These are phyloP conservation scores for Inga oerstediana DNA, from an alignment of 306 rosid genomes.

Conservation along the genomic window DNA sequence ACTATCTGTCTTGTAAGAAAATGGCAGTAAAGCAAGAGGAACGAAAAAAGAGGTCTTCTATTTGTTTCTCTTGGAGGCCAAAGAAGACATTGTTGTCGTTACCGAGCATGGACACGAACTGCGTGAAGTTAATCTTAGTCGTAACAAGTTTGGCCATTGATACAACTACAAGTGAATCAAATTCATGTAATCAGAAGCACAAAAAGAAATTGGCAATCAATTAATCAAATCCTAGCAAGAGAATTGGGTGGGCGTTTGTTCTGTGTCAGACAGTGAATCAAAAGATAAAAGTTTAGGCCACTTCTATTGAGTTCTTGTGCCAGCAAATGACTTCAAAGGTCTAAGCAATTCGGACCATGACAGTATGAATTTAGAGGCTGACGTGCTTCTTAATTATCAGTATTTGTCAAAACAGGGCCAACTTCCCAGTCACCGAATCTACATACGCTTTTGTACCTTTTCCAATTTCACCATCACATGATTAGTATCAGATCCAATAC, in stretches of 20 bases:
- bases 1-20: not conserved
- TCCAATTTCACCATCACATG: conserved; percentile 15
- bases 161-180: too few species aligned
- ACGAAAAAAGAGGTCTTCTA: not conserved
- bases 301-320: too few species aligned
- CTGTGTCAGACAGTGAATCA: too few species aligned
- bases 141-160: too few species aligned
- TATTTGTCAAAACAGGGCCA: conserved; percentile 58
- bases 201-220: too few species aligned
- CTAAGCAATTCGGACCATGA: too few species aligned
- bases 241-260: too few species aligned
- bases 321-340: too few species aligned
- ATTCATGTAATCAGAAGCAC: too few species aligned
- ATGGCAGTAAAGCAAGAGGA: not conserved
- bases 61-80: not conserved
- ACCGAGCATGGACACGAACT: not conserved
- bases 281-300: too few species aligned
- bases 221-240: too few species aligned
- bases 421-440: conserved; percentile 78
- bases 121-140: not conserved
- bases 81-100: not conserved
- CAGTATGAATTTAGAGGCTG: too few species aligned
- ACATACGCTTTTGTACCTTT: conserved; percentile 71
- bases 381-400: not conserved
- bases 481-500: conserved; percentile 26